phyloP scores from a whole-genome alignment of 225 moss, liverwort and hornwort species.

The Lunularia cruciata region DNA sequence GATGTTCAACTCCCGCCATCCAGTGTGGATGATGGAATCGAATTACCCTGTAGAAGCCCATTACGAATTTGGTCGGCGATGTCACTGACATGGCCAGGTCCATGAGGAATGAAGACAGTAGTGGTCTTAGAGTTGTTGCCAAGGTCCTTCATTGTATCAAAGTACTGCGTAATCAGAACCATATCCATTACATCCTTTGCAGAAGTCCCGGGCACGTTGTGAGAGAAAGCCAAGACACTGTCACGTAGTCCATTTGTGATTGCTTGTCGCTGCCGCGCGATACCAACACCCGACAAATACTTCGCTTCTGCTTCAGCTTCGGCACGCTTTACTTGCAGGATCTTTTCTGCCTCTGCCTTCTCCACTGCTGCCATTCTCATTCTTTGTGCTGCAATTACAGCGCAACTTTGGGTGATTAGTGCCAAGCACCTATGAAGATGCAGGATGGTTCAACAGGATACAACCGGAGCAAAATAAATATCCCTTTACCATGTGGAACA shows the following conservation, averaged over 20 bases:
- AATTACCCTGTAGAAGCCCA: slow-evolving; percentile 73
- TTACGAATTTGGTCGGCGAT: slow-evolving; percentile 77
- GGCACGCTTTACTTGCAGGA: slow-evolving; percentile 65
- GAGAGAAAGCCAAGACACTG: slow-evolving; percentile 79
- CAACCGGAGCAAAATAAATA: too few species aligned
- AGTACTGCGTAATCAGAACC: slow-evolving; percentile 91
- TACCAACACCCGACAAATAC: slow-evolving; percentile 76
- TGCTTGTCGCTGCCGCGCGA: slow-evolving; percentile 90
- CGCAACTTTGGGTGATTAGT: too few species aligned
- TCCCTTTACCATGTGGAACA: not conserved
- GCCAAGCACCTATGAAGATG: too few species aligned
- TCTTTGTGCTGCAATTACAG: slow-evolving; percentile 63
- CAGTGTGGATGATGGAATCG: not conserved
- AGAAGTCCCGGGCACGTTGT: slow-evolving; percentile 82
- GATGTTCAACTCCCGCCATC: not conserved
- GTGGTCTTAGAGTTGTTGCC: slow-evolving; percentile 75
- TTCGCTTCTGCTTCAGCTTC: slow-evolving; percentile 91
- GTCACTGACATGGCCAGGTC: slow-evolving; percentile 79
- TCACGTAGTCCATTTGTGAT: slow-evolving; percentile 91
- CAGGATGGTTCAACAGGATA: too few species aligned
- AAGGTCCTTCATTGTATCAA: slow-evolving; percentile 98
- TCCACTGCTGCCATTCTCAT: slow-evolving; percentile 72
- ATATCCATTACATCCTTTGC: slow-evolving; percentile 97
- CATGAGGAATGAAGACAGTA: slow-evolving; percentile 88
- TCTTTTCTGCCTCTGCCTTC: slow-evolving; percentile 82